Conservation (phyloP, 768 basidiomycete genomes). For the Asterophora lycoperdoides region DNA sequence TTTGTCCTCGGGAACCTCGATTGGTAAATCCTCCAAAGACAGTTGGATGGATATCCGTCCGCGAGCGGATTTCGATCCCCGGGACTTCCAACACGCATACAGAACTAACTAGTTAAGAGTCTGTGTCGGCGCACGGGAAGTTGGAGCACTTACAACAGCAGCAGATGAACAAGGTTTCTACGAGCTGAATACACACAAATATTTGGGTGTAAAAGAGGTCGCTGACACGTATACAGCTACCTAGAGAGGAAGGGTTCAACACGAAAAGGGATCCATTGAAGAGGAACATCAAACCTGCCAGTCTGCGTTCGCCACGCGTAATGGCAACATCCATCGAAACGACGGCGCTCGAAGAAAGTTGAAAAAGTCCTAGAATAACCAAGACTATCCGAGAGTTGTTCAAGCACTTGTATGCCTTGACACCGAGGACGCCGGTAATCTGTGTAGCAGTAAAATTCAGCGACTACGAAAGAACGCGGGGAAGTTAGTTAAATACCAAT, state of each 20-base stretch:
- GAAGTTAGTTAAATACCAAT: conserved; percentile 28
- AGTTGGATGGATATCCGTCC: conserved; percentile 53
- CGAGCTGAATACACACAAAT: conserved; percentile 45
- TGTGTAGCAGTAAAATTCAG: conserved; percentile 18
- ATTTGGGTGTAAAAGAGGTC: conserved; percentile 34
- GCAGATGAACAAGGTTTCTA: conserved; percentile 55
- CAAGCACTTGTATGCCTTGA: conserved; percentile 64
- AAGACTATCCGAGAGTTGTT: conserved; percentile 55
- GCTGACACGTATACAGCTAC: conserved; percentile 40
- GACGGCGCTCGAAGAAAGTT: conserved; percentile 36
- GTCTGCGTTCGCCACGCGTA: conserved; percentile 36
- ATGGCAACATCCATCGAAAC: conserved; percentile 38
- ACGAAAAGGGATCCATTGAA: background rate
- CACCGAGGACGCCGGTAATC: conserved; percentile 61
- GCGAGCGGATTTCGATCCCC: conserved; percentile 43
- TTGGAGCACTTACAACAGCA: conserved; percentile 48
- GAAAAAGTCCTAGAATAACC: conserved; percentile 37
- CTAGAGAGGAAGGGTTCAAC: conserved; percentile 23
- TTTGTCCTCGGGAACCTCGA: conserved; percentile 25
- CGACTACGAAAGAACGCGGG: background rate
- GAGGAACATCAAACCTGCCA: conserved; percentile 38
- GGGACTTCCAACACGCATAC: conserved; percentile 52
- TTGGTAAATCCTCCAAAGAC: conserved; percentile 38
- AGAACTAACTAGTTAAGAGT: conserved; percentile 35
- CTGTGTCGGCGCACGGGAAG: background rate